Evolutionary conservation across 2,329 filamentous ascomycete species (phyloP).

Genomic region (Penicillium glabrum): DNA sequence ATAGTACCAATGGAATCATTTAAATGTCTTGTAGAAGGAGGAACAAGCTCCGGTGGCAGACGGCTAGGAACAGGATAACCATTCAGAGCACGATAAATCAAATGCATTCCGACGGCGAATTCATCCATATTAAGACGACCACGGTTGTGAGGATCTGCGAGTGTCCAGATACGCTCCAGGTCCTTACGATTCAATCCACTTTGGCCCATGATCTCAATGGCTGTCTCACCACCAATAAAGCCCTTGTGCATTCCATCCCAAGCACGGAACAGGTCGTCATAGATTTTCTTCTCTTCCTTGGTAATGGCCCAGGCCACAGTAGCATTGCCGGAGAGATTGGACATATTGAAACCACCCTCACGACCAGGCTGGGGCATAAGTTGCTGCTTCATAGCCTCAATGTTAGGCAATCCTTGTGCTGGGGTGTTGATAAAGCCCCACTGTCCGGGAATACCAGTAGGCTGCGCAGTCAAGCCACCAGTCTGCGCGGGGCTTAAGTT

Average conservation of each 20-base stretch:
- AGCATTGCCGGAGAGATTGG: slow-evolving; percentile 86
- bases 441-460: slow-evolving; percentile 87
- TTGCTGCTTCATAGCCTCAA: slow-evolving; percentile 84
- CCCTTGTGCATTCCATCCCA: slow-evolving; percentile 96
- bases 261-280: slow-evolving; percentile 89
- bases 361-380: slow-evolving; percentile 98
- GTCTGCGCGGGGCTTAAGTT: slow-evolving; percentile 62
- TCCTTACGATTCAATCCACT: slow-evolving; percentile 90
- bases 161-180: slow-evolving; percentile 89
- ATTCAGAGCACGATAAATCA: slow-evolving; percentile 96
- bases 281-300: slow-evolving; percentile 96
- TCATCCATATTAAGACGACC: slow-evolving; percentile 93
- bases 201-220: slow-evolving; percentile 96
- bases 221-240: slow-evolving; percentile 85
- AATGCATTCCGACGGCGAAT: slow-evolving; percentile 97
- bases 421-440: slow-evolving; percentile 99
- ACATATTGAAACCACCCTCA: slow-evolving; percentile 80
- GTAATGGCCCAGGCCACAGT: slow-evolving; percentile 98
- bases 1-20: slow-evolving; percentile 90
- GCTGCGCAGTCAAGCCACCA: slow-evolving; percentile 83
- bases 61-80: slow-evolving; percentile 88
- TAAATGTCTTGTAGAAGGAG: slow-evolving; percentile 90
- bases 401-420: slow-evolving; percentile 83
- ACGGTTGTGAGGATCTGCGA: slow-evolving; percentile 91
- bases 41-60: slow-evolving; percentile 87